A percentile compares a stretch with the other conserved stretches of the same genome.
Evolutionary conservation across 140 eudicot species (phyloP).

Genomic region (Stevia rebaudiana): DNA sequence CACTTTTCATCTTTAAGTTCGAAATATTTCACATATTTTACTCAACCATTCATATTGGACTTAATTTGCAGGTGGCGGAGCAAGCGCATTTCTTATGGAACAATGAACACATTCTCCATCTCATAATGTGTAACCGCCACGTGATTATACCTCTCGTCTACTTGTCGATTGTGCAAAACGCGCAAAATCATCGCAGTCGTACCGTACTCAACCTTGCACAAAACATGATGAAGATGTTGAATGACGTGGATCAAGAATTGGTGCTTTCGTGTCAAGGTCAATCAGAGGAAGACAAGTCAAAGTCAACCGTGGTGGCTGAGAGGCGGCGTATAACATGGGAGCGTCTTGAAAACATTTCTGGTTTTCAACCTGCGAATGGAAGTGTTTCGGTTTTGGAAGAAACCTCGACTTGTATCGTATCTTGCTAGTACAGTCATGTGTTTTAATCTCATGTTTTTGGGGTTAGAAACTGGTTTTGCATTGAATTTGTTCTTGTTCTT

Average conservation of each 20-base stretch:
- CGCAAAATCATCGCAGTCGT: conserved; percentile 72
- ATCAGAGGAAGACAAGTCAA: conserved; percentile 47
- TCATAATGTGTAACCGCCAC: conserved; percentile 69
- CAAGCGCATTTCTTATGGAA: conserved; percentile 81
- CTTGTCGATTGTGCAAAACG: conserved; percentile 60
- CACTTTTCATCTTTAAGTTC: background rate
- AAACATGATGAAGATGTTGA: conserved; percentile 58
- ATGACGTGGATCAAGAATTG: conserved; percentile 64
- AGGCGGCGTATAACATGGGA: conserved; percentile 61
- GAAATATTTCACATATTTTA: background rate
- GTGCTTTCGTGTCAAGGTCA: conserved; percentile 47
- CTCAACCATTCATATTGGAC: background rate
- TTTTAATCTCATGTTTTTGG: background rate
- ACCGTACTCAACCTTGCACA: conserved; percentile 74
- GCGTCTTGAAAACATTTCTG: conserved; percentile 51
- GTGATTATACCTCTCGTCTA: conserved; percentile 70
- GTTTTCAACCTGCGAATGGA: conserved; percentile 34
- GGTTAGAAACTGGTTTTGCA: conserved; percentile 11
- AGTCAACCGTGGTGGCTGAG: conserved; percentile 35
- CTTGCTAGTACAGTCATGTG: conserved; percentile 35
- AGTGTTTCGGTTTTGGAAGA: conserved; percentile 34
- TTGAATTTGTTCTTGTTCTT: conserved; percentile 31
- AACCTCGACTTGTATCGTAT: conserved; percentile 35
- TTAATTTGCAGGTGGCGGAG: conserved; percentile 68
- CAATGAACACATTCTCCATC: conserved; percentile 75